These are phyloP conservation scores for Rhynchospora breviuscula DNA, from an alignment of 176 grass and related monocot species.

Conservation along the genomic window DNA sequence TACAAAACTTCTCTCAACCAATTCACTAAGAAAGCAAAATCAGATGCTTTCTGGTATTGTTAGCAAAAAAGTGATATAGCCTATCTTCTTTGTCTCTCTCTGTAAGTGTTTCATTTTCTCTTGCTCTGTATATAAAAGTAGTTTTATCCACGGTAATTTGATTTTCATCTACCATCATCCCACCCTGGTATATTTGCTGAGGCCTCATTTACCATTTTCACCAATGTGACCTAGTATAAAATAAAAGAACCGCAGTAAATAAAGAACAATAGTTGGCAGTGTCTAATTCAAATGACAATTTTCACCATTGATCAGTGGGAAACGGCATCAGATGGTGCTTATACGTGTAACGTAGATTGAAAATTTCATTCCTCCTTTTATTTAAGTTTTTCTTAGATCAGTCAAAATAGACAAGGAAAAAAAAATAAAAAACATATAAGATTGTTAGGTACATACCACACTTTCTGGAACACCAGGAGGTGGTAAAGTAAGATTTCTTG, in stretches of 20 bases:
- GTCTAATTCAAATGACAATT: neutral
- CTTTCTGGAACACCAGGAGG: slow-evolving; percentile 98
- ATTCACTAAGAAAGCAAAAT: slow-evolving; percentile 18
- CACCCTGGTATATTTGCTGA: slow-evolving; percentile 75
- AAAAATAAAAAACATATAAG: neutral
- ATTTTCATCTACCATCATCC: slow-evolving; percentile 57
- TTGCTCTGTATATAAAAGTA: slow-evolving; percentile 21
- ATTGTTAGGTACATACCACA: slow-evolving; percentile 58
- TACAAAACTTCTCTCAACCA: slow-evolving; percentile 5
- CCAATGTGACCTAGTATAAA: slow-evolving; percentile 61
- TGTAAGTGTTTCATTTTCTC: neutral
- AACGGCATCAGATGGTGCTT: neutral
- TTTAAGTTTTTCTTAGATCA: neutral
- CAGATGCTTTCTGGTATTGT: slow-evolving; percentile 18
- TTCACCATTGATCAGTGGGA: neutral
- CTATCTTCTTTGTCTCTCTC: neutral
- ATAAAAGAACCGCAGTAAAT: neutral
- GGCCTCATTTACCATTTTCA: slow-evolving; percentile 94
- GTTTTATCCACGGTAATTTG: slow-evolving; percentile 20
- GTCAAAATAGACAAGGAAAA: neutral
- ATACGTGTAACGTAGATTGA: neutral
- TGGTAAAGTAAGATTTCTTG: slow-evolving; percentile 82
- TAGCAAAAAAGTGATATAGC: slow-evolving; percentile 20
- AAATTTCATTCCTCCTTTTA: neutral
- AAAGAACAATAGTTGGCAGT: neutral